Evolutionary conservation across 2,329 filamentous ascomycete genomes (phyloP), one percentile per base, ranked within the genome.

Genomic region (Stagonosporopsis chrysanthemi): DNA sequence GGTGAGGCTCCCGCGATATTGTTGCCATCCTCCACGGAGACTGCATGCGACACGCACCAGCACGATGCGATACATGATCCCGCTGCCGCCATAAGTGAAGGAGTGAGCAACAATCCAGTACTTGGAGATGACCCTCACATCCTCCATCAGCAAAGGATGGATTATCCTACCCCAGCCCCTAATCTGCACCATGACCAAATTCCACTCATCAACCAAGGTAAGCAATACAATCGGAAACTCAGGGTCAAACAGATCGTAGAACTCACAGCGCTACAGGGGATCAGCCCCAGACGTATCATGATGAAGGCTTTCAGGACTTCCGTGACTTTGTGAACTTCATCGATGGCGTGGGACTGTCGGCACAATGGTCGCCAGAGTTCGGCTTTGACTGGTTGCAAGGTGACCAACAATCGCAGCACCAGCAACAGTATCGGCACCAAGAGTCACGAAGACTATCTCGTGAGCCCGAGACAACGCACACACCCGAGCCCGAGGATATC

Each of bases 241-340:
- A 6, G 12, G 9, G n/a, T 41, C 17, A 11, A 3, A 50, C 2
- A 19, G 4, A 6, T 7, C 8, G 12, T 9, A 9, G 26, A 12
- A 24, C 36, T 39, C 1, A 39, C 17, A 39, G 14, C 14, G 8
- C 19, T 6, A 39, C 36, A 54, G 50, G 40, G 3, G 22, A 40
- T n/a, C 33, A 62, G 35, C 47, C 48, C 4, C 54, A 57, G n/a
- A 33, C 56, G 4, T 67, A 61, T 38, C 60, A 64, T 29, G 68
- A 71, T 24, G 67, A 71, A 57, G 64, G 65, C 6, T 58, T 71
- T 29, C 68, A 72, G 24, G 69, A 72, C 22, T 72, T 72, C 39
- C 67, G 69, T 26, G 69, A 71, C 36, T 72, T 72, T 36, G 68
- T 70, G 19, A 72, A 72, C 43, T 72, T 72, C 53, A 72, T 72